phyloP scores from a whole-genome alignment of 257 asterid species.

The Solanum tarijense region DNA sequence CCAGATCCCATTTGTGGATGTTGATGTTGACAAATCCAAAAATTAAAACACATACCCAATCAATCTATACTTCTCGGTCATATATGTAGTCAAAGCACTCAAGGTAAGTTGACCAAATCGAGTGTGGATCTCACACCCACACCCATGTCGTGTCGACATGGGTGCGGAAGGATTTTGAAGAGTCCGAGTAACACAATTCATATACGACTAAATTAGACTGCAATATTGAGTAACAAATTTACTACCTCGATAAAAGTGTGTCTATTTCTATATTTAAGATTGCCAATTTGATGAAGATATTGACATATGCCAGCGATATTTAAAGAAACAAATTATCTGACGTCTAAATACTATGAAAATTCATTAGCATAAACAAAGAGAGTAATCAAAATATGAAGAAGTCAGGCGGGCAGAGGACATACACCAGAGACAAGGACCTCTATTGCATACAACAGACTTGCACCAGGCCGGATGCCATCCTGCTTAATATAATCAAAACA shows the following conservation, averaged over 20 bases:
- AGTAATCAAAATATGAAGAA: not conserved
- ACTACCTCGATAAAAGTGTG: not conserved
- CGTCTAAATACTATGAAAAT: not conserved
- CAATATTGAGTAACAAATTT: not conserved
- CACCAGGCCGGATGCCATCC: conserved; percentile 89
- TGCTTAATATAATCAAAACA: conserved; percentile 31
- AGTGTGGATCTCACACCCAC: not conserved
- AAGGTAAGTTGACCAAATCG: not conserved
- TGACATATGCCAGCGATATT: not conserved
- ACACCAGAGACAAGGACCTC: conserved; percentile 97
- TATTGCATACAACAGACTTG: conserved; percentile 81
- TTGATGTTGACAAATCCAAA: not conserved
- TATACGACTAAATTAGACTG: not conserved
- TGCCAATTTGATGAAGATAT: not conserved
- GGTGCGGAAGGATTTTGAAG: not conserved
- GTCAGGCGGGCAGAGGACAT: conserved; percentile 14
- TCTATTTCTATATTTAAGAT: not conserved
- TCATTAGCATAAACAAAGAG: not conserved
- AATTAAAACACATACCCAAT: not conserved
- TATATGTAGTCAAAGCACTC: not conserved
- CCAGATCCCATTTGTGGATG: not conserved
- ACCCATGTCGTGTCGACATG: not conserved
- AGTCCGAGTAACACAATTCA: not conserved
- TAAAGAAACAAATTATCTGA: not conserved
- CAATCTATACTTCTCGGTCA: not conserved